These are phyloP conservation scores for Vanderwaltozyma tropicalis DNA, from an alignment of 805 yeast genomes.

Conservation along the genomic window DNA sequence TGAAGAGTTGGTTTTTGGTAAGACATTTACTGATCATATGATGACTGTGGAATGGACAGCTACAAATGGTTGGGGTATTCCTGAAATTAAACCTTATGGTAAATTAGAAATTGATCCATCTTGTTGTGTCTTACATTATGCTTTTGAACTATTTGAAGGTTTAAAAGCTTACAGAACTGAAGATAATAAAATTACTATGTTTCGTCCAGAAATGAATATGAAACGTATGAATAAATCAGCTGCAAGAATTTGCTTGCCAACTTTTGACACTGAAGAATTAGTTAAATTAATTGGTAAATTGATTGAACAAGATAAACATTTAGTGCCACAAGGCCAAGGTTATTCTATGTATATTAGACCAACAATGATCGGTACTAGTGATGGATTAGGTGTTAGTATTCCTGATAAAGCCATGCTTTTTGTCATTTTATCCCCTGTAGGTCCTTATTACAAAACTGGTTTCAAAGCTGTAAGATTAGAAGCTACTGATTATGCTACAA, in stretches of 20 bases:
- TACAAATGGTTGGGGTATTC: conserved; percentile 76
- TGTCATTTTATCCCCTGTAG: conserved; percentile 91
- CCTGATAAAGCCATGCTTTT: conserved; percentile 76
- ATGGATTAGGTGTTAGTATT: conserved; percentile 74
- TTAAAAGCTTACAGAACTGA: conserved; percentile 75
- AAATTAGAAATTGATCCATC: conserved; percentile 75
- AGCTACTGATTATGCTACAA: conserved; percentile 90
- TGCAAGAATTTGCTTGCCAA: conserved; percentile 79
- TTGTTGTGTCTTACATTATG: conserved; percentile 84
- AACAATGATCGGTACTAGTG: conserved; percentile 86
- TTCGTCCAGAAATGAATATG: conserved; percentile 91
- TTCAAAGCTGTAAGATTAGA: conserved; percentile 91
- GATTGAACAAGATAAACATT: conserved; percentile 59
- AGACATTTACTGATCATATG: conserved; percentile 80
- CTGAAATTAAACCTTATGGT: conserved; percentile 79
- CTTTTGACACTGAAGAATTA: conserved; percentile 70
- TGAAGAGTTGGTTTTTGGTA: conserved; percentile 59
- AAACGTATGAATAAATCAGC: conserved; percentile 82
- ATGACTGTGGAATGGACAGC: conserved; percentile 74
- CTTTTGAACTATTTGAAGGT: conserved; percentile 93
- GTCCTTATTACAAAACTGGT: conserved; percentile 91
- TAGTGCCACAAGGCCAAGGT: conserved; percentile 80
- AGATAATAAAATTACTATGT: conserved; percentile 62
- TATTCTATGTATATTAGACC: conserved; percentile 91
- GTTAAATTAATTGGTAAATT: conserved; percentile 67